phyloP scores from a whole-genome alignment of 345 rosid species.

The Salix viminalis region DNA sequence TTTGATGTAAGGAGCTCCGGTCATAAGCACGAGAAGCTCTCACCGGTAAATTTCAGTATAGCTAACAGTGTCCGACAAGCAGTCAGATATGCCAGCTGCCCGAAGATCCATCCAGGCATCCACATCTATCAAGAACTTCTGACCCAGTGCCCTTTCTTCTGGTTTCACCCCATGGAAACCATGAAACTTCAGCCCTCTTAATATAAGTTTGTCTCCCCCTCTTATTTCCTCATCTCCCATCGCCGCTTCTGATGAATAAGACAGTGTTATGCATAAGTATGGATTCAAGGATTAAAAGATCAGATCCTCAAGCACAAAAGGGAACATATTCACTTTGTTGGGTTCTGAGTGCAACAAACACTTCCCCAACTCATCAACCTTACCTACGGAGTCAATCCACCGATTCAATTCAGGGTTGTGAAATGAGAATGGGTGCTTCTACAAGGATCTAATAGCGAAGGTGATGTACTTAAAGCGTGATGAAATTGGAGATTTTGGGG shows the following conservation, averaged over 20 bases:
- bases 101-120: constrained; percentile 93
- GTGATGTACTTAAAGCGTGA: no score
- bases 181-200: constrained; percentile 78
- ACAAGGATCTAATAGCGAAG: no score
- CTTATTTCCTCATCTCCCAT: constrained; percentile 10
- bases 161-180: constrained; percentile 80
- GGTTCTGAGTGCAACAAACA: no score
- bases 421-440: no score
- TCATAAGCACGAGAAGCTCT: not conserved
- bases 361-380: no score
- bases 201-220: constrained; percentile 61
- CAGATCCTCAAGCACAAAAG: no score
- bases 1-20: not conserved
- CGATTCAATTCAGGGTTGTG: no score
- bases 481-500: no score
- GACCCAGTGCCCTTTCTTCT: constrained; percentile 71
- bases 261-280: no score
- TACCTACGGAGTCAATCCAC: no score
- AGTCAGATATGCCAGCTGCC: constrained; percentile 64
- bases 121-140: constrained; percentile 76
- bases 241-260: not conserved
- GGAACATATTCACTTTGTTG: no score
- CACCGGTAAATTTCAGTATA: constrained; percentile 82
- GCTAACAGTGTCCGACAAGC: constrained; percentile 60
- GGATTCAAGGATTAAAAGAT: no score